Evolutionary conservation across 352 stramenopile genomes (phyloP), one percentile per base, ranked within the genome.

Genomic region (Blastocystis sp.): DNA sequence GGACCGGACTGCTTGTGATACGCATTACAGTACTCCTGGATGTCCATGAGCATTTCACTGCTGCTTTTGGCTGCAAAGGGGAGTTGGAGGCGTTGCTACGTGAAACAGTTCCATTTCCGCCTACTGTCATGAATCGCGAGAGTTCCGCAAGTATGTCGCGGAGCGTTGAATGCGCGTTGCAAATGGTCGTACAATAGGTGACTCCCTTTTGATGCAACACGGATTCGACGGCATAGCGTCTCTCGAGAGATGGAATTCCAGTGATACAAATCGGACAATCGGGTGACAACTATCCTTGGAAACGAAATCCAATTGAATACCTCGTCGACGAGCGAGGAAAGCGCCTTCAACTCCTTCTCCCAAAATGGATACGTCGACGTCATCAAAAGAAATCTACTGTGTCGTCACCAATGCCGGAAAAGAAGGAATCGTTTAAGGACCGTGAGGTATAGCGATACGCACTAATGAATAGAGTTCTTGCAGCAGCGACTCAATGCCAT

Each of bases 351-450:
- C 48, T 81, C 69, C 69, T 81, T 44, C 29, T 57, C 36, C 69
- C 69, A 81, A 64, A 64, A 81, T 34, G 69, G 29, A 57, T 46
- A 81, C 27, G 6, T 21, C 29, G 18, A 36, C 24, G 29, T 48
- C 69, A 81, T 81, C 8, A 38, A 8, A 18, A 21, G 48, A 75
- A 72, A 75, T 56, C 24, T 4, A 16, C 18, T 14, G 3, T 16
- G 11, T 32, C 11, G 1, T 69, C 21, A 38, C 57, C 4, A 18
- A 72, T 49, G 27, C 14, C 24, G 18, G 7, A 69, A 72, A 72
- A 48, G 4, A 81, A 81, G 69, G 69, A 64, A 63, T 46, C 40
- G 6, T 81, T 64, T 64, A 81, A 40, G 32, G 69, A 81, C 21
- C 46, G 69, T 81, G 18, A 11, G 32, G 1, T 0, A 24, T 49